Evolutionary conservation across 129 eudicot genomes (phyloP).

Genomic region (Heracleum sosnowskyi): DNA sequence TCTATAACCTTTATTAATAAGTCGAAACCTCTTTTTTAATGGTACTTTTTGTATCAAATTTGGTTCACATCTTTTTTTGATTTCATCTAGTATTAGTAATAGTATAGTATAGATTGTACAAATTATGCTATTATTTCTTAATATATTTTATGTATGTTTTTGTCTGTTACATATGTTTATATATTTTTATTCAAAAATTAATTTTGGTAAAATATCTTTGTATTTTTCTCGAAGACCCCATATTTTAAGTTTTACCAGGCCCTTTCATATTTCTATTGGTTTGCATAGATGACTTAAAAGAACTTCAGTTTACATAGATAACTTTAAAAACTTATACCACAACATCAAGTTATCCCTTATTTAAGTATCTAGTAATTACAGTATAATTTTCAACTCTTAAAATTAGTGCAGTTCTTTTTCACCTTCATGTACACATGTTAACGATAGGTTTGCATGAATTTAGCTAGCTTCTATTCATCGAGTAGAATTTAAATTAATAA

Average conservation of each 20-base stretch:
- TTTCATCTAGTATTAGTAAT: too few relatives aligned
- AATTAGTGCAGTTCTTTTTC: not conserved
- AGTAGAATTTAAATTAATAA: not conserved
- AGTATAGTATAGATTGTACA: not conserved
- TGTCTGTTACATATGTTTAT: not conserved
- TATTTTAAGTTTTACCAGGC: not conserved
- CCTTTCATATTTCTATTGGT: not conserved
- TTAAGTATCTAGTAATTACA: too few relatives aligned
- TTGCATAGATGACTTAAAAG: not conserved
- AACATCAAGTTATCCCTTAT: not conserved
- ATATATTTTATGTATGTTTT: too few relatives aligned
- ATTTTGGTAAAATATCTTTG: not conserved
- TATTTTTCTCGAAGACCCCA: not conserved
- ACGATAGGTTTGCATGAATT: not conserved
- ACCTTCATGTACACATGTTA: not conserved
- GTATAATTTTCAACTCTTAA: too few relatives aligned
- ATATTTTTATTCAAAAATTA: not conserved
- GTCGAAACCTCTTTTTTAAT: too few relatives aligned
- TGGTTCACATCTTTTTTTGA: too few relatives aligned
- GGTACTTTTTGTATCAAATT: too few relatives aligned
- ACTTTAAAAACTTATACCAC: not conserved
- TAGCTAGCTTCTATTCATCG: not conserved
- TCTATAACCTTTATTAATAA: too few relatives aligned
- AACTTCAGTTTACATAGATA: not conserved
- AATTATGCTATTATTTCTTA: not conserved